Conservation (phyloP, 2,329 filamentous ascomycete species). For the Chrysoporthe puriensis region DNA sequence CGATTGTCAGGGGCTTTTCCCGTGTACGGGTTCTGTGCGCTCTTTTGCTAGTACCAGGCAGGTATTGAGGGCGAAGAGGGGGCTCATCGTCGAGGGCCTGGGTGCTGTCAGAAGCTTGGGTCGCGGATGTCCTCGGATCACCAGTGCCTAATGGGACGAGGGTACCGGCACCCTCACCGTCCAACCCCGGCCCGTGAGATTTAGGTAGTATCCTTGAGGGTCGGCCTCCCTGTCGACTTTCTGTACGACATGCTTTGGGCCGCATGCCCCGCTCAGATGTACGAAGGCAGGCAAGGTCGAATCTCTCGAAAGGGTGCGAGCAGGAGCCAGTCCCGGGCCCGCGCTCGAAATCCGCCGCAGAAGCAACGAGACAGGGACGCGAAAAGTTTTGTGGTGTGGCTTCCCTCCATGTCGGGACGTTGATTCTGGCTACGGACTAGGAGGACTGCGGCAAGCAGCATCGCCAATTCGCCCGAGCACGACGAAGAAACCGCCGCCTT, state of each 20-base stretch:
- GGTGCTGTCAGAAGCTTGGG: neutral
- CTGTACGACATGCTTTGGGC: constrained; percentile 26
- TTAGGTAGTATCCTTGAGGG: constrained; percentile 8
- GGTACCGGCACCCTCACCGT: neutral
- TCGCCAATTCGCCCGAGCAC: neutral
- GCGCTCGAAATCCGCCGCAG: neutral
- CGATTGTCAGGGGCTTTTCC: constrained; percentile 8
- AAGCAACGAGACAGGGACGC: neutral
- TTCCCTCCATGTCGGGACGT: neutral
- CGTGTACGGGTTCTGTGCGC: neutral
- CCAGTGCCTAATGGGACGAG: neutral
- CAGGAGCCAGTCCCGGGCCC: neutral
- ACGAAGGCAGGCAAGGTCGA: constrained; percentile 1
- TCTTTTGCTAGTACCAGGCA: neutral
- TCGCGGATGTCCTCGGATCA: neutral
- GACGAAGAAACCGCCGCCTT: neutral
- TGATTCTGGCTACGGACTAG: neutral
- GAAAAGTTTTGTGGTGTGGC: neutral
- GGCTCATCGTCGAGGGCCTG: neutral
- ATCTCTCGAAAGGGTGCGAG: neutral
- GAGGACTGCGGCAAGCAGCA: neutral
- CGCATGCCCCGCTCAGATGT: constrained; percentile 20
- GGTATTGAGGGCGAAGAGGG: neutral
- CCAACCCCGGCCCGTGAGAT: constrained; percentile 8
- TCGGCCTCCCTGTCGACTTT: constrained; percentile 11